A percentile compares a stretch with the other conserved stretches of the same genome.
Conservation (phyloP, 345 rosid species). For the Schrenkiella parvula region DNA sequence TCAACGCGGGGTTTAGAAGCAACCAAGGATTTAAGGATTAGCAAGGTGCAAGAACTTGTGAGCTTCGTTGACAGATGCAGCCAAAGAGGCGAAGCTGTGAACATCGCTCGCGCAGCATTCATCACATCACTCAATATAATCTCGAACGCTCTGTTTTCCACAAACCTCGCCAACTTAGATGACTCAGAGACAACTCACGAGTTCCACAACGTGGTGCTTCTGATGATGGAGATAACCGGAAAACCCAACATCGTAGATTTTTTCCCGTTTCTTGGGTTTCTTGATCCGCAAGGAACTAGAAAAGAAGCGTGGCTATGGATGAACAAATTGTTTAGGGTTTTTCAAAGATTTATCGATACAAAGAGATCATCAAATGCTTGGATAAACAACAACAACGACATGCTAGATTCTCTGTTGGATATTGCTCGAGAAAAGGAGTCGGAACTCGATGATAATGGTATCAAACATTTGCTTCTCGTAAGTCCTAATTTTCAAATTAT, state of each 20-base stretch:
- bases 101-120: conserved; percentile 29
- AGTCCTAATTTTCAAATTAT: neutral
- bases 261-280: conserved; percentile 11
- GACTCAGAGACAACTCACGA: conserved; percentile 3
- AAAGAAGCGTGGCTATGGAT: conserved; percentile 11
- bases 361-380: conserved; percentile 7
- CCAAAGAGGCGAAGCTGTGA: conserved; percentile 25
- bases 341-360: conserved; percentile 20
- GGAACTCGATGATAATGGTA: conserved; percentile 8
- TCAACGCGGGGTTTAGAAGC: conserved; percentile 36
- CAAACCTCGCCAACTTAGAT: conserved; percentile 3
- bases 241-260: neutral
- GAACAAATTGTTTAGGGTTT: conserved; percentile 13
- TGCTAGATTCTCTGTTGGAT: conserved; percentile 30
- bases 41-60: conserved; percentile 23
- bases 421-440: conserved; percentile 15
- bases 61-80: conserved; percentile 17
- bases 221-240: conserved; percentile 17
- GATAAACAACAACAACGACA: conserved; percentile 11
- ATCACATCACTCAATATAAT: conserved; percentile 23
- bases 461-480: conserved; percentile 36
- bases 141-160: conserved; percentile 24
- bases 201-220: neutral
- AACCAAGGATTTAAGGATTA: conserved; percentile 20
- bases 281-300: conserved; percentile 17